Evolutionary conservation across 345 rosid genomes (phyloP).

Genomic region (Citrus cavaleriei): DNA sequence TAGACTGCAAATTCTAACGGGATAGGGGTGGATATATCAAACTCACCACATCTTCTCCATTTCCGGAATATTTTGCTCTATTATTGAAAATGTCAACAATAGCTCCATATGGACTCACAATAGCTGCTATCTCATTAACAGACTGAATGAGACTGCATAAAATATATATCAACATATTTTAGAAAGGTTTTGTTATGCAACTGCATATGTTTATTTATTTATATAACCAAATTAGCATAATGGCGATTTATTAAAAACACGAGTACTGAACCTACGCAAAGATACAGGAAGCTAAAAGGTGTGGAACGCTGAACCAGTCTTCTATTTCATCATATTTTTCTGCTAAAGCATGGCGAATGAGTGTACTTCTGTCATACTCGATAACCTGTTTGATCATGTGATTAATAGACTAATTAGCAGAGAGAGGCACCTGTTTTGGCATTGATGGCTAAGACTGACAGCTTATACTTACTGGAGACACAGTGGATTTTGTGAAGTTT

Average conservation of each 20-base stretch:
- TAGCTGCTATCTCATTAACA: conserved; percentile 23
- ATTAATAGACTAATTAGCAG: not conserved
- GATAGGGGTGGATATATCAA: not conserved
- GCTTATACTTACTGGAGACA: conserved; percentile 20
- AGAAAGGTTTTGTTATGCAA: not conserved
- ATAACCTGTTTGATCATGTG: conserved; percentile 13
- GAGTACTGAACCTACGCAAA: conserved; percentile 24
- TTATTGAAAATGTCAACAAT: conserved; percentile 25
- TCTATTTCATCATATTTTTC: conserved; percentile 36
- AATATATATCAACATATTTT: not conserved
- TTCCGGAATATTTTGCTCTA: conserved; percentile 22
- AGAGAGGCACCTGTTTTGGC: not conserved
- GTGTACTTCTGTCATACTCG: conserved; percentile 23
- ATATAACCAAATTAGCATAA: not conserved
- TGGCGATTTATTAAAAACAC: not conserved
- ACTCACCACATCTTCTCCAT: conserved; percentile 23
- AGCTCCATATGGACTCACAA: conserved; percentile 27
- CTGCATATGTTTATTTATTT: too few relatives aligned
- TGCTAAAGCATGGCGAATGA: conserved; percentile 26
- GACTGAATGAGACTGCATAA: conserved; percentile 35
- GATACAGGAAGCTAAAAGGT: conserved; percentile 25
- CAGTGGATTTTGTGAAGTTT: conserved; percentile 9
- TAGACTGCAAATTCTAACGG: not conserved
- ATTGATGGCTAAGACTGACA: not conserved
- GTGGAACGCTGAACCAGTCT: conserved; percentile 22